phyloP scores from a whole-genome alignment of 306 rosid species.

The Phaseolus lunatus region DNA sequence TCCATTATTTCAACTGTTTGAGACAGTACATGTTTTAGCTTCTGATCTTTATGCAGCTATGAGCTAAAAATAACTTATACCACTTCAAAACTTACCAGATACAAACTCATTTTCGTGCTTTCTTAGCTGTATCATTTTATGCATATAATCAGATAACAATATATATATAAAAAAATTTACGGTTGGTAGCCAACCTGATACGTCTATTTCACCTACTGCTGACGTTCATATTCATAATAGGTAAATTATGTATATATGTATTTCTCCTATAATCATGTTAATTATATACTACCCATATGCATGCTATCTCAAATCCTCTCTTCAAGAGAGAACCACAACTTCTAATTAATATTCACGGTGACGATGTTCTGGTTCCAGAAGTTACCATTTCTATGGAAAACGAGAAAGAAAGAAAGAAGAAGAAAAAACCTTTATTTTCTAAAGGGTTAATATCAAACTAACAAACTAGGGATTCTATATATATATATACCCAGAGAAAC shows the following conservation, averaged over 20 bases:
- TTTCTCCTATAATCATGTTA: slow-evolving; percentile 28
- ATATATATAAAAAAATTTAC: slow-evolving; percentile 31
- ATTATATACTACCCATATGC: not conserved
- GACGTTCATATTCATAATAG: slow-evolving; percentile 15
- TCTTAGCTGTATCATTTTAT: not conserved
- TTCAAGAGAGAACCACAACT: not conserved
- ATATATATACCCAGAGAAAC: not conserved
- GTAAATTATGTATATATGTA: not conserved
- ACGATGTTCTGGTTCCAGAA: slow-evolving; percentile 19
- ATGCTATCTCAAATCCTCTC: not conserved
- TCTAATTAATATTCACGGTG: not conserved
- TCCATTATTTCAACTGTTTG: not conserved
- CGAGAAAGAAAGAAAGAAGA: not conserved
- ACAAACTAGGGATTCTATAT: not conserved
- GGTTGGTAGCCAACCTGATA: slow-evolving; percentile 43
- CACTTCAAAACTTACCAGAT: not conserved
- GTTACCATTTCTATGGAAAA: slow-evolving; percentile 3
- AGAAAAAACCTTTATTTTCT: not conserved
- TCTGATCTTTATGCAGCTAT: not conserved
- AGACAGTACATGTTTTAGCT: not conserved
- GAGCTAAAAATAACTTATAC: not conserved
- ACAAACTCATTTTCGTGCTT: not conserved
- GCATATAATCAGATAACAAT: not conserved
- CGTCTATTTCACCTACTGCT: slow-evolving; percentile 51
- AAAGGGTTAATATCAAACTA: slow-evolving; percentile 3